Evolutionary conservation across 805 yeast species (phyloP), one percentile per base, ranked within the genome.

Genomic region (Starmerella davenportii): DNA sequence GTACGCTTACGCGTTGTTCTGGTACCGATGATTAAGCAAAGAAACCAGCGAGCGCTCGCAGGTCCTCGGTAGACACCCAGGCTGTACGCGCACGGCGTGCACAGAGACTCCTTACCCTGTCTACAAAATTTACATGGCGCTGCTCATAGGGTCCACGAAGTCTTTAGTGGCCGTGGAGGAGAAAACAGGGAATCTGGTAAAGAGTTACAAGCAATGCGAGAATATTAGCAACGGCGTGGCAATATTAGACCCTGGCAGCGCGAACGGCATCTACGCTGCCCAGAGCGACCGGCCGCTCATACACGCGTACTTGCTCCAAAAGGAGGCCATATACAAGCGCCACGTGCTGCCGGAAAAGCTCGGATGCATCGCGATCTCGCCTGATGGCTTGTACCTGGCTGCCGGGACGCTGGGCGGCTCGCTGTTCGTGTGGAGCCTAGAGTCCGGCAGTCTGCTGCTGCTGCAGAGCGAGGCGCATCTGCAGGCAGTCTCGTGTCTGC

Each of bases 341-440:
- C 65, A 85, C 30, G 90, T 94, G 0, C 63, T 85, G 13, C 94
- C 95, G 0, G 95, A 81, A 56, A 72, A 71, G 38, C 57, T 85
- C 30, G 59, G 69, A 13, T 70, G 81, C 52, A 49, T 81, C 36
- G 61, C 69, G 0, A 49, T 70, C 3, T 60, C 60, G 48, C 63
- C 52, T 38, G 60, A 54, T 55, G 61, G 50, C 50, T 60, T 30
- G 41, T 61, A 48, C 56, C 49, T 90, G 20, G 76, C 73, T 5
- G 93, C 77, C 33, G 84, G 87, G 43, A 66, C 90, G 38, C 53
- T 63, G 42, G 52, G 76, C n/a, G 96, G 96, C 11, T 70, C 74
- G 46, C 45, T 90, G 14, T 79, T 79, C 52, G 56, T 85, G 1
- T 87, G 96, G 96, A 93, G 82, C 49, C 53, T 85, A 37, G 57